phyloP scores from a whole-genome alignment of 768 basidiomycete genomes.

The Lentinula edodes region DNA sequence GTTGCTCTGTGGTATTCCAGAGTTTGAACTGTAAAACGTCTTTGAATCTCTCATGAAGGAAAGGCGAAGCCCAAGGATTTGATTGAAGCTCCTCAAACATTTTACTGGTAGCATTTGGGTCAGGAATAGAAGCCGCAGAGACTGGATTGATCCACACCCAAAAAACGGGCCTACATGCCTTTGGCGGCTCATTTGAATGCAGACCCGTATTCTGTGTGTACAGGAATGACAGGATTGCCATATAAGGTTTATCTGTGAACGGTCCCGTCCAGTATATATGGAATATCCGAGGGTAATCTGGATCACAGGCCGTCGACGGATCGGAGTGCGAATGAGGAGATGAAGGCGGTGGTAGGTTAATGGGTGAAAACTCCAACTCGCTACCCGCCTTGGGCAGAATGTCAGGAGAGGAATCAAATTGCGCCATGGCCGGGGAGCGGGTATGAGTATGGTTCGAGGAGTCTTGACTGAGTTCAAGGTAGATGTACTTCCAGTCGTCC shows the following conservation, averaged over 20 bases:
- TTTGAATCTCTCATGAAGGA: constrained; percentile 76
- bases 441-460: no score
- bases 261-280: constrained; percentile 99
- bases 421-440: not conserved
- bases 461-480: constrained; percentile 44
- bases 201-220: constrained; percentile 93
- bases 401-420: constrained; percentile 22
- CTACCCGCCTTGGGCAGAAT: constrained; percentile 51
- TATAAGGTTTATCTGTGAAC: constrained; percentile 98
- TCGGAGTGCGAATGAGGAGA: constrained; percentile 54
- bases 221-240: constrained; percentile 89
- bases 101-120: constrained; percentile 68
- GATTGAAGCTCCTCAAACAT: constrained; percentile 97
- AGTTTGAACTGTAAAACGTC: constrained; percentile 85
- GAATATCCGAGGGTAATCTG: constrained; percentile 82
- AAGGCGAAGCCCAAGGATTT: constrained; percentile 91
- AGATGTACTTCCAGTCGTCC: constrained; percentile 87
- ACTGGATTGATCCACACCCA: constrained; percentile 98
- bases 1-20: constrained; percentile 96
- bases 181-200: constrained; percentile 47
- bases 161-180: constrained; percentile 80
- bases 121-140: constrained; percentile 79
- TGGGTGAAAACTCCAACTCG: constrained; percentile 55
- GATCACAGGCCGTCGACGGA: constrained; percentile 66
- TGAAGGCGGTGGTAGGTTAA: constrained; percentile 42